Evolutionary conservation across 164 flowering plant species (phyloP), one percentile per base, ranked within the genome.

Genomic region (Echeveria elegans): DNA sequence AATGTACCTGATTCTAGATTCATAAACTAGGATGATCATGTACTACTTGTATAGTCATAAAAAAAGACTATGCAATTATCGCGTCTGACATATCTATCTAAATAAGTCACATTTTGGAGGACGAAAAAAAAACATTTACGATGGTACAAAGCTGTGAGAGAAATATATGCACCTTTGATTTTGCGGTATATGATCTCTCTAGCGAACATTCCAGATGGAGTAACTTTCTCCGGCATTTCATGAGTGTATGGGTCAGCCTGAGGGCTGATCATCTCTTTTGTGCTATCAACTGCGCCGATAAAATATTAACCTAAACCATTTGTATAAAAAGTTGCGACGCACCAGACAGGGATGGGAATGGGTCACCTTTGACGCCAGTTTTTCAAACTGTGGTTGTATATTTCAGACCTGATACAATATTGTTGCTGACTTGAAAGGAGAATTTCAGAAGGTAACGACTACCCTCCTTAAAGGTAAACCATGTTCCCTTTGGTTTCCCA

Each of bases 121-220:
- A n/a, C n/a, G n/a, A n/a, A n/a, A n/a, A n/a, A n/a, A n/a, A n/a
- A n/a, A n/a, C n/a, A n/a, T n/a, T n/a, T n/a, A n/a, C n/a, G n/a
- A n/a, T n/a, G n/a, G n/a, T n/a, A n/a, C n/a, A n/a, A n/a, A n/a
- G n/a, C n/a, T n/a, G n/a, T 34, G 5, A 34, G 7, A 34, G 37
- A 34, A 7, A 3, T 11, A 12, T 6, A 34, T 6, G 26, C 31
- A 70, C 62, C 86, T 81, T 81, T 31, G 73, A 71, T 80, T 45
- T 82, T 30, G 90, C 90, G 28, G 90, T 73, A 68, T 86, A 86
- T 0, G 82, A 77, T 63, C n/a, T 88, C 88, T 75, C 90, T 78
- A 30, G 88, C 90, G 69, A 86, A 81, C 0, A 86, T 76, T n/a
- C 90, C 90, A 34, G 90, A 81, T 16, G 90, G 90, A 3, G 90